Evolutionary conservation across 768 basidiomycete species (phyloP).

Genomic region (Leccinum truebloodii): DNA sequence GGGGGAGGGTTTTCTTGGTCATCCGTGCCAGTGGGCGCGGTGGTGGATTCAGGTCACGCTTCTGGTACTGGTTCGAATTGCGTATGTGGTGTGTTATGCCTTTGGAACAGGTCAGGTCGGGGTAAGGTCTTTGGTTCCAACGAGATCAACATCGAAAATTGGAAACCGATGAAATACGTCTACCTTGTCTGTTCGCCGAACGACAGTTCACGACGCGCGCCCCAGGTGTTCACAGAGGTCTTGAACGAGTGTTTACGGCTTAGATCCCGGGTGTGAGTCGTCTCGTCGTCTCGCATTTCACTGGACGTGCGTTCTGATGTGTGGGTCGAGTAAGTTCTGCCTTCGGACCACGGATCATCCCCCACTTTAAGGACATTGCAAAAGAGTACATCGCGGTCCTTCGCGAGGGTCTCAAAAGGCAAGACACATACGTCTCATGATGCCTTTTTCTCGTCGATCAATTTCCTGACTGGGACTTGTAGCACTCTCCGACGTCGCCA

Average conservation of each 20-base stretch:
- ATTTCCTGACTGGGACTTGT: neutral
- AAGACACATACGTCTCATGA: conserved; percentile 35
- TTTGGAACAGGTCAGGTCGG: conserved; percentile 57
- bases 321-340: conserved; percentile 48
- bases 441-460: neutral
- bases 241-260: conserved; percentile 68
- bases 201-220: conserved; percentile 5
- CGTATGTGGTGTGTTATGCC: neutral
- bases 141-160: conserved; percentile 95
- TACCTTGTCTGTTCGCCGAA: neutral
- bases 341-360: conserved; percentile 87
- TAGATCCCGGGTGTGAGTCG: conserved; percentile 52
- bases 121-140: conserved; percentile 94
- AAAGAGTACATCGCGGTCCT: conserved; percentile 53
- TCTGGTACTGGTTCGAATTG: neutral
- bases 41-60: neutral
- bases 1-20: neutral
- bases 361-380: conserved; percentile 74
- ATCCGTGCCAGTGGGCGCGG: neutral
- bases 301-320: conserved; percentile 6
- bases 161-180: conserved; percentile 84
- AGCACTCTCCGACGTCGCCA: conserved; percentile 36
- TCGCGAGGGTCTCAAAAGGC: conserved; percentile 36
- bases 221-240: conserved; percentile 61
- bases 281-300: neutral